phyloP scores from a whole-genome alignment of 2,329 filamentous ascomycete species.

The Alternaria atra region DNA sequence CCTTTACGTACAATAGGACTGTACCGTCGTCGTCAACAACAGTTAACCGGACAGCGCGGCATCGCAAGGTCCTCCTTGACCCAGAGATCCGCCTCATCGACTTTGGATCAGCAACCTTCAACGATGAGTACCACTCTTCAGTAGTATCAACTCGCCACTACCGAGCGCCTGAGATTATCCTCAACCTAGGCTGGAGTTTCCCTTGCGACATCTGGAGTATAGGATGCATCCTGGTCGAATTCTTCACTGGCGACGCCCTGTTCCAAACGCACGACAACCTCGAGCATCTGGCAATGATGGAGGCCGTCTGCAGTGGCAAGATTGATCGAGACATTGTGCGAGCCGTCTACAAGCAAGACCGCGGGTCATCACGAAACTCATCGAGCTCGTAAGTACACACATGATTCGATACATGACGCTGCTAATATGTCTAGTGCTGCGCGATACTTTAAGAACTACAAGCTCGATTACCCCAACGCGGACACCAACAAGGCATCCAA shows the following conservation, averaged over 20 bases:
- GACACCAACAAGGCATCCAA: constrained; percentile 70
- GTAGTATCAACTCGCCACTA: constrained; percentile 74
- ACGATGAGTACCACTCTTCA: constrained; percentile 74
- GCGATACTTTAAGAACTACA: constrained; percentile 65
- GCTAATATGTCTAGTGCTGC: constrained; percentile 45
- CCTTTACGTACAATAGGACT: constrained; percentile 73
- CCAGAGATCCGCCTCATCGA: constrained; percentile 74
- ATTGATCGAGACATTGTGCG: constrained; percentile 65
- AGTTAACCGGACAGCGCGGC: constrained; percentile 65
- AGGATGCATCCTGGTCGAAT: constrained; percentile 73
- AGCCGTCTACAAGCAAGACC: constrained; percentile 61
- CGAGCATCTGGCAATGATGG: constrained; percentile 76
- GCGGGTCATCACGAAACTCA: constrained; percentile 59
- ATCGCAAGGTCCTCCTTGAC: constrained; percentile 69
- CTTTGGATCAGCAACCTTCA: constrained; percentile 73
- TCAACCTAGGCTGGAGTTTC: constrained; percentile 73
- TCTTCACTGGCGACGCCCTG: constrained; percentile 72
- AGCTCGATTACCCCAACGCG: constrained; percentile 69
- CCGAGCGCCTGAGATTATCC: constrained; percentile 72
- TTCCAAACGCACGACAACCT: constrained; percentile 75
- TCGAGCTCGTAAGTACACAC: constrained; percentile 62
- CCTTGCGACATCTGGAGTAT: constrained; percentile 76
- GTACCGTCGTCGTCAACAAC: constrained; percentile 71
- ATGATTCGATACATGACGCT: background rate
- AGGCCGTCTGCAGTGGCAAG: constrained; percentile 66